Evolutionary conservation across 2,329 filamentous ascomycete genomes (phyloP).

Genomic region (Pseudogymnoascus sp.): DNA sequence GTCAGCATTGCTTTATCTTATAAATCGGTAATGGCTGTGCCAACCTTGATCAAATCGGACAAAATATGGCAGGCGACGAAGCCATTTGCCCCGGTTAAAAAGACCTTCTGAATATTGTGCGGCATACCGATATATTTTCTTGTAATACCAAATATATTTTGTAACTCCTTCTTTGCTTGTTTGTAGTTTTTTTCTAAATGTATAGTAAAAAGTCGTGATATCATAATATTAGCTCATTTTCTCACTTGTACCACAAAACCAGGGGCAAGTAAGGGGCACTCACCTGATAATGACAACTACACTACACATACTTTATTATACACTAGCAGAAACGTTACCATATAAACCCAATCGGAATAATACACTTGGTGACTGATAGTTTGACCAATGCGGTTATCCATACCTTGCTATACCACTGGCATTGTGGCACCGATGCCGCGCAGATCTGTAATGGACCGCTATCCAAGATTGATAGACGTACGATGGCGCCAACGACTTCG

Average conservation of each 20-base stretch:
- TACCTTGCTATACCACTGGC: neutral
- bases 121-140: neutral
- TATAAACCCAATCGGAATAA: neutral
- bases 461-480: neutral
- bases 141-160: neutral
- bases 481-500: neutral
- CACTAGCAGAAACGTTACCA: neutral
- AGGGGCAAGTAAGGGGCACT: neutral
- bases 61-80: slow-evolving; percentile 27
- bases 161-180: neutral
- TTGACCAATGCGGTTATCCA: neutral
- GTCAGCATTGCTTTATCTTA: neutral
- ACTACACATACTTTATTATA: neutral
- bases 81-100: slow-evolving; percentile 28
- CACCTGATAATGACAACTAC: neutral
- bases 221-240: neutral
- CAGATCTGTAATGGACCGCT: neutral
- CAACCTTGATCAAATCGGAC: neutral
- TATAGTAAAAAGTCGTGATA: neutral
- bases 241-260: neutral
- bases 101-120: slow-evolving; percentile 14
- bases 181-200: neutral
- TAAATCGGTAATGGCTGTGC: neutral
- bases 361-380: neutral
- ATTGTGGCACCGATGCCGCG: neutral